These are phyloP conservation scores for Suillus discolor DNA, from an alignment of 768 basidiomycete genomes.

Conservation along the genomic window DNA sequence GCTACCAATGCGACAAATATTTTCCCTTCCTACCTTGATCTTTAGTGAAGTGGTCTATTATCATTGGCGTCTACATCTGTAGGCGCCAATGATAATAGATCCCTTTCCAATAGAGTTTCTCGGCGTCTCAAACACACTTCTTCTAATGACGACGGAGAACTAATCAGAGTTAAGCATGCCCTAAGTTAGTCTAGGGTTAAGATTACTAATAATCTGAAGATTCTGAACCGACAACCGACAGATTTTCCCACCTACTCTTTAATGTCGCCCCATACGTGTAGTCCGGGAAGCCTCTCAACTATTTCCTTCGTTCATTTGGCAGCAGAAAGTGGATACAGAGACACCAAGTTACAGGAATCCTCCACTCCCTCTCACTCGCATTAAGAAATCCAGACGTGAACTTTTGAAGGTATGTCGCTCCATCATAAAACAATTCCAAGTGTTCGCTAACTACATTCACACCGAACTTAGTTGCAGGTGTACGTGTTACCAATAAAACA, in stretches of 20 bases:
- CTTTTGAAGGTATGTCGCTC: constrained; percentile 69
- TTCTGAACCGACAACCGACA: too few species aligned
- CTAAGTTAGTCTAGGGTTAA: constrained; percentile 25
- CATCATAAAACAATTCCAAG: constrained; percentile 9
- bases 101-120: background rate
- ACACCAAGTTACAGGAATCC: constrained; percentile 87
- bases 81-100: too few species aligned
- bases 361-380: constrained; percentile 88
- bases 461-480: constrained; percentile 37
- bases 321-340: constrained; percentile 82
- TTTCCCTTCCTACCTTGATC: background rate
- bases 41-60: background rate
- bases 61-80: too few species aligned
- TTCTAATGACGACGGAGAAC: too few species aligned
- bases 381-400: constrained; percentile 91
- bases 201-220: constrained; percentile 17
- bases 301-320: constrained; percentile 88
- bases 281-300: constrained; percentile 80
- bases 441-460: constrained; percentile 8
- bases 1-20: background rate
- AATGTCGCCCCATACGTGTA: constrained; percentile 67
- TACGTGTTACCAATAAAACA: constrained; percentile 14
- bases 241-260: constrained; percentile 14
- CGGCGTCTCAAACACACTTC: too few species aligned
- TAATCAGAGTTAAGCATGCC: too few species aligned